Conservation (phyloP, 768 basidiomycete species). For the Russula ochroleuca region DNA sequence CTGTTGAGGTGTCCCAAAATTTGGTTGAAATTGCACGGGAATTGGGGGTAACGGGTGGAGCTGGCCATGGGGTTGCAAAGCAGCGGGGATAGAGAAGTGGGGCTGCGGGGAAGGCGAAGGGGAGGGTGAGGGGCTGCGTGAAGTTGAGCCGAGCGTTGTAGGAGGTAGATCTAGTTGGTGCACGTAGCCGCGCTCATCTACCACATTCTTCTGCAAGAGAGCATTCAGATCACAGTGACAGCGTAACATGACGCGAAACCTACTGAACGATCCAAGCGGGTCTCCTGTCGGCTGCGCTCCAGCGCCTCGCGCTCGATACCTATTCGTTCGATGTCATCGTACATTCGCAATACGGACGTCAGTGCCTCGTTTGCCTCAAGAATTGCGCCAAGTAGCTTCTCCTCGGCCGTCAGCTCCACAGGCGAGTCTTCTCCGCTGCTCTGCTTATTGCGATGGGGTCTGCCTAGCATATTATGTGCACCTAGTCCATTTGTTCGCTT, state of each 20-base stretch:
- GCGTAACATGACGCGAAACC: slow-evolving; percentile 28
- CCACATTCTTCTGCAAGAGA: slow-evolving; percentile 36
- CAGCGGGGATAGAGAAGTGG: slow-evolving; percentile 33
- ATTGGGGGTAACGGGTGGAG: slow-evolving; percentile 41
- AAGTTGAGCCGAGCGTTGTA: slow-evolving; percentile 35
- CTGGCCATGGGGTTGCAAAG: slow-evolving; percentile 30
- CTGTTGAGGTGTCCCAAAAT: slow-evolving; percentile 32
- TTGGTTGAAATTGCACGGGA: slow-evolving; percentile 27
- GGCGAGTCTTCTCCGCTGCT: slow-evolving; percentile 29
- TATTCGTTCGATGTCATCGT: slow-evolving; percentile 73
- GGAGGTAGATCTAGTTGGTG: slow-evolving; percentile 32
- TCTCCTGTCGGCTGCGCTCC: slow-evolving; percentile 66
- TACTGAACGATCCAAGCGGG: slow-evolving; percentile 63
- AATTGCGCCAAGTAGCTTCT: slow-evolving; percentile 66
- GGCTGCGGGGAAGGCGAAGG: slow-evolving; percentile 41
- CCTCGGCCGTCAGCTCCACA: slow-evolving; percentile 61
- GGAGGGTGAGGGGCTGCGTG: slow-evolving; percentile 44
- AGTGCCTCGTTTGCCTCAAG: slow-evolving; percentile 72
- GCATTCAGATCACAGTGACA: slow-evolving; percentile 3
- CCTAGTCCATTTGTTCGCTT: slow-evolving; percentile 19
- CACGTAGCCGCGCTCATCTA: slow-evolving; percentile 36
- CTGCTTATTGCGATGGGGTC: slow-evolving; percentile 8
- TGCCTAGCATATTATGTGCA: background rate
- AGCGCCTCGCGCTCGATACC: slow-evolving; percentile 57
- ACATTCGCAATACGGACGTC: slow-evolving; percentile 60